Evolutionary conservation across 441 rosid genomes (phyloP).

Genomic region (Gossypium laxum): DNA sequence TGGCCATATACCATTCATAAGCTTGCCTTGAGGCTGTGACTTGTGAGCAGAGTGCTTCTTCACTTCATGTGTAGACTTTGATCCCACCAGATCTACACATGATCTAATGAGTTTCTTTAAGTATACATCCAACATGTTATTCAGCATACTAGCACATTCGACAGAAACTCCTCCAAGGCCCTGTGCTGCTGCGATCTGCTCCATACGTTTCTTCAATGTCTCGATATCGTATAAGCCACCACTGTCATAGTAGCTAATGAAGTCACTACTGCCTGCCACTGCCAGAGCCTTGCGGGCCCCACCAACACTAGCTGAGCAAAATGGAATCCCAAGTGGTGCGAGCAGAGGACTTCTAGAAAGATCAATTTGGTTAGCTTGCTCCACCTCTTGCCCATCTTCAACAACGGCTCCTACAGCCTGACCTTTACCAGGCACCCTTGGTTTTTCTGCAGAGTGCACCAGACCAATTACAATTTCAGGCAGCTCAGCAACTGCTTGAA

Average conservation of each 20-base stretch:
- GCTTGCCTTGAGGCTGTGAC: conserved; percentile 47
- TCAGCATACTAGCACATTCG: conserved; percentile 62
- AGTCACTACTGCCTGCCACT: conserved; percentile 26
- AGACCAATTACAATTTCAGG: conserved; percentile 37
- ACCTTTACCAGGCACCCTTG: conserved; percentile 30
- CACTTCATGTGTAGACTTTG: conserved; percentile 35
- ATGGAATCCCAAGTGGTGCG: conserved; percentile 72
- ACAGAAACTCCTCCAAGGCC: conserved; percentile 67
- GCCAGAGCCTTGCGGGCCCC: conserved; percentile 47
- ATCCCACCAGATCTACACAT: conserved; percentile 48
- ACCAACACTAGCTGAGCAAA: conserved; percentile 53
- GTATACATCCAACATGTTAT: conserved; percentile 59
- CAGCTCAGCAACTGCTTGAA: conserved; percentile 38
- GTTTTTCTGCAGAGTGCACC: conserved; percentile 25
- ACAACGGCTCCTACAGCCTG: conserved; percentile 22
- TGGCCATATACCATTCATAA: conserved; percentile 46
- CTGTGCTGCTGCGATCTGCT: conserved; percentile 61
- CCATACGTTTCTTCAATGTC: conserved; percentile 65
- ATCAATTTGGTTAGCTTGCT: conserved; percentile 29
- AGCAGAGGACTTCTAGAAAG: conserved; percentile 38
- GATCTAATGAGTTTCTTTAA: conserved; percentile 68
- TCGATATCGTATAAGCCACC: conserved; percentile 52
- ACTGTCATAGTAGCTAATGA: conserved; percentile 41
- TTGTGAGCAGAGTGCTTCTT: conserved; percentile 37
- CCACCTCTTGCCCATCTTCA: conserved; percentile 50